phyloP scores from a whole-genome alignment of 2,329 filamentous ascomycete species.

The Cytospora schulzeri region DNA sequence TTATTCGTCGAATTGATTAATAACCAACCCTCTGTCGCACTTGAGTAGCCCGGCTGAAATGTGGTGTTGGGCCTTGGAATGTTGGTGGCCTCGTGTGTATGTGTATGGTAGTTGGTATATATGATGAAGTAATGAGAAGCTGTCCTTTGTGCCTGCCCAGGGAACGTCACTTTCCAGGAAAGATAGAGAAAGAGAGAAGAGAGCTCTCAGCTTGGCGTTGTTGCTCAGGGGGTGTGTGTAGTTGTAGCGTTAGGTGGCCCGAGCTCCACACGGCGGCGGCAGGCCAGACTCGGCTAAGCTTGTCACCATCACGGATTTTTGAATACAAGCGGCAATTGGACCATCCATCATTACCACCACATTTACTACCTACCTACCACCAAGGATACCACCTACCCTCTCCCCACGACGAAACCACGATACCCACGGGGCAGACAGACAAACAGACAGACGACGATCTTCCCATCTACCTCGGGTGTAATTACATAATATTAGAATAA shows the following conservation, averaged over 20 bases:
- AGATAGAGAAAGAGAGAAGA: too few relatives aligned
- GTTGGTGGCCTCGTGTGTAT: neutral
- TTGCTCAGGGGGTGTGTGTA: neutral
- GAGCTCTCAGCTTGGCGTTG: too few relatives aligned
- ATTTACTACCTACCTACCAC: too few relatives aligned
- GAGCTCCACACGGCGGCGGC: neutral
- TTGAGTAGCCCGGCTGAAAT: too few relatives aligned
- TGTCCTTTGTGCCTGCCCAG: conserved; percentile 6
- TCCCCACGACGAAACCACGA: neutral
- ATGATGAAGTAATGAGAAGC: neutral
- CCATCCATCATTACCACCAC: neutral
- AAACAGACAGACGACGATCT: too few relatives aligned
- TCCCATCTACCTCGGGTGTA: neutral
- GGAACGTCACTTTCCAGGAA: conserved; percentile 4
- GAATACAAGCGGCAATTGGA: neutral
- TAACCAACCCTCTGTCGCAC: conserved; percentile 1
- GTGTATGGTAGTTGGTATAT: too few relatives aligned
- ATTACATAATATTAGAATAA: neutral
- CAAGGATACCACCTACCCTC: neutral
- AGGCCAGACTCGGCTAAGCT: neutral
- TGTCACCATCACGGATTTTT: neutral
- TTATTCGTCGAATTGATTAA: too few relatives aligned
- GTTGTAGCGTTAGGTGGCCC: neutral
- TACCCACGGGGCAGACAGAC: neutral
- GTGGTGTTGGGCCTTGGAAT: too few relatives aligned